phyloP scores from a whole-genome alignment of 257 asterid genomes.

The Solanum tacnaense region DNA sequence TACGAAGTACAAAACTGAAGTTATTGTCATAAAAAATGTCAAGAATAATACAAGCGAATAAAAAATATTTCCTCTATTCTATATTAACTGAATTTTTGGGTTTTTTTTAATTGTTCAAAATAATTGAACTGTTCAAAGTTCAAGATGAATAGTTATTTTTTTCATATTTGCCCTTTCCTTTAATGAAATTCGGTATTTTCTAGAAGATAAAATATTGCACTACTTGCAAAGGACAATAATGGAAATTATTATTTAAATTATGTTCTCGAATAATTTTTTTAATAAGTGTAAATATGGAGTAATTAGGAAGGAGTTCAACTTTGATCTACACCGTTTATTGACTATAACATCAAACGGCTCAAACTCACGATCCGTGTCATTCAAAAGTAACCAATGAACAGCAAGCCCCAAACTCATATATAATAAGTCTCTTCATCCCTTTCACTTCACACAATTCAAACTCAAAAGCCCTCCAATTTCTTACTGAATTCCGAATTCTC shows the following conservation, averaged over 20 bases:
- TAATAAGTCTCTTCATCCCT: background rate
- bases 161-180: rapidly evolving
- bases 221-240: too few relatives aligned
- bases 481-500: background rate
- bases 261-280: too few relatives aligned
- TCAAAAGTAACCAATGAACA: background rate
- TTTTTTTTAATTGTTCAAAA: too few relatives aligned
- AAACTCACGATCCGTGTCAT: background rate
- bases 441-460: background rate
- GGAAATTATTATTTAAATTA: too few relatives aligned
- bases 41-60: rapidly evolving
- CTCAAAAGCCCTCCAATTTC: background rate
- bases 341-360: background rate
- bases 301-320: background rate
- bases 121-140: too few relatives aligned
- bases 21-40: too few relatives aligned
- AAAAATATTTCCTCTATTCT: rapidly evolving
- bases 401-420: background rate
- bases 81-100: too few relatives aligned
- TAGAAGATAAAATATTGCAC: too few relatives aligned
- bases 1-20: too few relatives aligned
- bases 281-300: too few relatives aligned
- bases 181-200: too few relatives aligned
- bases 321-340: background rate
- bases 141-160: too few relatives aligned